A percentile compares a stretch with the other conserved stretches of the same genome.
These are phyloP conservation scores for Santalum album DNA, from an alignment of 164 flowering plant species.

Conservation along the genomic window DNA sequence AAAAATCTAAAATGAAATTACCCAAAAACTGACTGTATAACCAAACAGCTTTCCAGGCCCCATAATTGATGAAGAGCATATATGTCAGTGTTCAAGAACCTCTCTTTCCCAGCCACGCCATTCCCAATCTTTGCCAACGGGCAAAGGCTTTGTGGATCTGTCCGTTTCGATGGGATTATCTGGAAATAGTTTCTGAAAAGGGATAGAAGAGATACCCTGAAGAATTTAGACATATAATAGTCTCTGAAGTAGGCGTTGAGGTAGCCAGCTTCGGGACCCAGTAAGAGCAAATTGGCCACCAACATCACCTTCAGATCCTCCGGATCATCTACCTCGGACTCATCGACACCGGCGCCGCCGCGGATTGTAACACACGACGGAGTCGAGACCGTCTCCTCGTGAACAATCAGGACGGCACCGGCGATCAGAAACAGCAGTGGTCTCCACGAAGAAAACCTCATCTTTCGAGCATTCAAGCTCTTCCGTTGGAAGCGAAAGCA, in stretches of 20 bases:
- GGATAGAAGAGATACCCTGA: slow-evolving; percentile 24
- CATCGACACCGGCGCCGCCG: neutral
- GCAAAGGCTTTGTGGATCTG: too few relatives aligned
- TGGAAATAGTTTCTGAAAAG: too few relatives aligned
- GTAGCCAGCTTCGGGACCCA: slow-evolving; percentile 51
- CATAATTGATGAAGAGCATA: too few relatives aligned
- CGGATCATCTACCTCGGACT: slow-evolving; percentile 1
- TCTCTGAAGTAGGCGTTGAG: slow-evolving; percentile 36
- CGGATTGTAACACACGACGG: slow-evolving; percentile 38
- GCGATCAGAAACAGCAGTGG: slow-evolving; percentile 11
- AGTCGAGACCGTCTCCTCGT: slow-evolving; percentile 36
- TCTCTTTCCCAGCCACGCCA: too few relatives aligned
- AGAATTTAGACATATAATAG: slow-evolving; percentile 47
- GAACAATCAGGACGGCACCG: slow-evolving; percentile 15
- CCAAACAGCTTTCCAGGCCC: too few relatives aligned
- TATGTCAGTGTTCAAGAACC: too few relatives aligned
- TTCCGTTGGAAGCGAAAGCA: neutral
- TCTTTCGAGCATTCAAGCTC: slow-evolving; percentile 1
- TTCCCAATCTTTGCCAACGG: too few relatives aligned
- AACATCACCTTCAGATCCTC: slow-evolving; percentile 59
- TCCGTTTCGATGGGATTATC: too few relatives aligned
- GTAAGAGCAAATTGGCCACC: slow-evolving; percentile 46
- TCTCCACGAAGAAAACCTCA: slow-evolving; percentile 10
- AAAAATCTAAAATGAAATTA: too few relatives aligned
- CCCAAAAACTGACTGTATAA: too few relatives aligned